Evolutionary conservation across 2,329 filamentous ascomycete species (phyloP).

Genomic region (Verticillium klebahnii): DNA sequence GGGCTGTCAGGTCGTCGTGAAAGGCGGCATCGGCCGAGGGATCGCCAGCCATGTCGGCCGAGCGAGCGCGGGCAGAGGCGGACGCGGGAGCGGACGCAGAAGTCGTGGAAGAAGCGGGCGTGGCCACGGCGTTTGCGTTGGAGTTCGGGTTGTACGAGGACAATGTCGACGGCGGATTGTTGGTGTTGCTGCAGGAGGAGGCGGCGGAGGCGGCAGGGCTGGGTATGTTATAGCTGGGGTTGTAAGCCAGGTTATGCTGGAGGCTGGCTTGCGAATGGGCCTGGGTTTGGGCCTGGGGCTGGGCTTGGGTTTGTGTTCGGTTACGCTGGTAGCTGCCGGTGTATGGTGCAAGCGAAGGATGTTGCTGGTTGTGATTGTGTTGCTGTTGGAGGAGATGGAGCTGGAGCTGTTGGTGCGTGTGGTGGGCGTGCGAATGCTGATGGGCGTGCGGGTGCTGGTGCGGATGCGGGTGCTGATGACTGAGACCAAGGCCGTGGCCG

Average conservation of each 20-base stretch:
- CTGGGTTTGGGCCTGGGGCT: not conserved
- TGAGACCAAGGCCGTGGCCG: not conserved
- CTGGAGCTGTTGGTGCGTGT: not conserved
- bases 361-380: not conserved
- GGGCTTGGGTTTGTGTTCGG: not conserved
- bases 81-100: slow-evolving; percentile 6
- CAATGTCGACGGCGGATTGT: not conserved
- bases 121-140: slow-evolving; percentile 7
- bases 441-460: not conserved
- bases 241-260: not conserved
- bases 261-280: not conserved
- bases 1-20: slow-evolving; percentile 45
- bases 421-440: not conserved
- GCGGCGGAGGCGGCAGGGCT: slow-evolving; percentile 3
- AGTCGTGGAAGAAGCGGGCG: slow-evolving; percentile 3
- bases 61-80: slow-evolving; percentile 8
- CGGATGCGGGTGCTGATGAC: not conserved
- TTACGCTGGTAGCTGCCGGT: not conserved
- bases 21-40: slow-evolving; percentile 17
- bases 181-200: not conserved
- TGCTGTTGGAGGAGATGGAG: not conserved
- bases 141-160: slow-evolving; percentile 6
- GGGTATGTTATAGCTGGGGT: not conserved
- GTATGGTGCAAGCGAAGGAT: not conserved
- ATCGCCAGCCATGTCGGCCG: slow-evolving; percentile 30